Percentiles rank a stretch among this genome's conserved stretches.
Conservation (phyloP, 768 basidiomycete genomes). For the Cyclocybe cylindracea region DNA sequence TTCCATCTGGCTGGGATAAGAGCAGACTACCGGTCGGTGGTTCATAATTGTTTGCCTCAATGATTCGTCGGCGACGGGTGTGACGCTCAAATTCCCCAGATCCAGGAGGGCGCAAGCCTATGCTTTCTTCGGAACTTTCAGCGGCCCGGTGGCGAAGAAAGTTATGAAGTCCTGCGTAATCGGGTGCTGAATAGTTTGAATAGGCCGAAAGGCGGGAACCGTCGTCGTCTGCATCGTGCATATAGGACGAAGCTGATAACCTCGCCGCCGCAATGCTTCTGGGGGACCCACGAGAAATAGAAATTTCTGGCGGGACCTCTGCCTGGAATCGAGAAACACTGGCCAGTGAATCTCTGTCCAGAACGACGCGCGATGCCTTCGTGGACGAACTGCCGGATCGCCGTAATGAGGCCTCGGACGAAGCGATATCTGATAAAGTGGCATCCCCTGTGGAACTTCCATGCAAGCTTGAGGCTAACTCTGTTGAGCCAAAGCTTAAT, state of each 20-base stretch:
- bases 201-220: neutral
- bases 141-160: neutral
- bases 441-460: slow-evolving; percentile 4
- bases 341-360: neutral
- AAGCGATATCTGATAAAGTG: slow-evolving; percentile 4
- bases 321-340: too few species aligned
- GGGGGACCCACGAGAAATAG: too few species aligned
- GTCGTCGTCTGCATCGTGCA: neutral
- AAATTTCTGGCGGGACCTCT: too few species aligned
- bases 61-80: neutral
- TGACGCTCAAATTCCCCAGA: too few species aligned
- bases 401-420: slow-evolving; percentile 4
- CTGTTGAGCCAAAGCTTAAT: slow-evolving; percentile 3
- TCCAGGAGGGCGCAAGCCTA: neutral
- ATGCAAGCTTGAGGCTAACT: slow-evolving; percentile 11
- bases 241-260: neutral
- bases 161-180: slow-evolving; percentile 5
- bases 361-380: neutral
- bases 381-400: neutral
- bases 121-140: slow-evolving; percentile 4
- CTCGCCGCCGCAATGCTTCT: too few species aligned
- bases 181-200: slow-evolving; percentile 7
- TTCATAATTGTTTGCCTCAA: neutral
- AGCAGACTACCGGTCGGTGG: slow-evolving; percentile 2
- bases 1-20: slow-evolving; percentile 28